Conservation (phyloP, 2,329 filamentous ascomycete species). For the Arthroderma sp. region DNA sequence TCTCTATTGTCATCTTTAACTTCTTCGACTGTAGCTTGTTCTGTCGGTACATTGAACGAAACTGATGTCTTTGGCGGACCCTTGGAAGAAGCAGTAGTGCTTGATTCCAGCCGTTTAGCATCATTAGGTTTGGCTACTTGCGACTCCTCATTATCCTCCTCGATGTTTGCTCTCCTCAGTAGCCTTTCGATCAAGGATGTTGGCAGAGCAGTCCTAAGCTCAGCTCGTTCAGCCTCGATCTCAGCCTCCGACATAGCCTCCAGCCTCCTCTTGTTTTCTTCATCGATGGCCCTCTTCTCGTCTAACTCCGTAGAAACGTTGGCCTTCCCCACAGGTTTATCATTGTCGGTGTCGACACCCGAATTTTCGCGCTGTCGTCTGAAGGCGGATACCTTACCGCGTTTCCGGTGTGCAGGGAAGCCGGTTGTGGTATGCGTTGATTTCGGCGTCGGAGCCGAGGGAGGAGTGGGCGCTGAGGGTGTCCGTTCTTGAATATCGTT, state of each 20-base stretch:
- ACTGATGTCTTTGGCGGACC: slow-evolving; percentile 20
- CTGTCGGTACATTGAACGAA: slow-evolving; percentile 18
- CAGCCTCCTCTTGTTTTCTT: slow-evolving; percentile 65
- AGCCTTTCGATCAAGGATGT: slow-evolving; percentile 65
- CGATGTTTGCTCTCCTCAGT: slow-evolving; percentile 62
- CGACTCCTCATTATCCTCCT: slow-evolving; percentile 39
- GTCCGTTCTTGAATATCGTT: slow-evolving; percentile 71
- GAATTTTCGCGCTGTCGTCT: slow-evolving; percentile 49
- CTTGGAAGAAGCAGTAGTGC: slow-evolving; percentile 4
- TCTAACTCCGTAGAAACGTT: slow-evolving; percentile 31
- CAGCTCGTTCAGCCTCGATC: slow-evolving; percentile 66
- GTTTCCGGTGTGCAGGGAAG: slow-evolving; percentile 81
- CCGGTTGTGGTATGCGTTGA: slow-evolving; percentile 54
- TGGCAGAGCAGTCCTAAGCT: slow-evolving; percentile 67
- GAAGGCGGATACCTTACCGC: slow-evolving; percentile 62
- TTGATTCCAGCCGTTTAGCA: not conserved
- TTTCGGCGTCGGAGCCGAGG: slow-evolving; percentile 41
- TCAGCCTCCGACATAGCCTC: slow-evolving; percentile 69
- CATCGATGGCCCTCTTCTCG: slow-evolving; percentile 63
- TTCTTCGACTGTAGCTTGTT: slow-evolving; percentile 8
- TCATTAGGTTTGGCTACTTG: slow-evolving; percentile 1
- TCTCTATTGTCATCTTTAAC: not conserved
- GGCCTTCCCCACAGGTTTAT: slow-evolving; percentile 1
- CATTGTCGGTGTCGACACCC: slow-evolving; percentile 13
- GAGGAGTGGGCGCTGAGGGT: slow-evolving; percentile 31